These are phyloP conservation scores for Hypoxylon sp. DNA, from an alignment of 2,329 filamentous ascomycete species.

Conservation along the genomic window DNA sequence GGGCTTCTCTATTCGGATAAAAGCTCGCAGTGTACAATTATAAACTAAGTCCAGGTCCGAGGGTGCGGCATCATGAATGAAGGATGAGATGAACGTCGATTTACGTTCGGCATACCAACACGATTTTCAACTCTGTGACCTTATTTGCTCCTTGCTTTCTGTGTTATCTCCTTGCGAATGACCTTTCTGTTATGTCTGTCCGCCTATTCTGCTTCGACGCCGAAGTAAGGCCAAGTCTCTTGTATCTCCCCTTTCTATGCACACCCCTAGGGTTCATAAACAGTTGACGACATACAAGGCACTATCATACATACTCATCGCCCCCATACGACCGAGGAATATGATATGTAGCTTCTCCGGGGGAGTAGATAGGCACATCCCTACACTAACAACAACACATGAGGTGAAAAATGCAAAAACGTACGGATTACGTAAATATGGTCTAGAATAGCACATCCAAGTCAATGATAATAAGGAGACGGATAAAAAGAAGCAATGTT, in stretches of 20 bases:
- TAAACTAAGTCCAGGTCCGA: slow-evolving; percentile 21
- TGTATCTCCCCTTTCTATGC: neutral
- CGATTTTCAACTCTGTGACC: slow-evolving; percentile 19
- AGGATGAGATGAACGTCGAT: slow-evolving; percentile 26
- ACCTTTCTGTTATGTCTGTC: neutral
- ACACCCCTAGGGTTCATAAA: neutral
- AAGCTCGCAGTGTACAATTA: slow-evolving; percentile 31
- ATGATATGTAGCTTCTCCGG: neutral
- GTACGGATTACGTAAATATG: neutral
- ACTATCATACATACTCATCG: neutral
- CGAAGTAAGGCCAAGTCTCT: neutral
- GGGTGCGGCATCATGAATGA: slow-evolving; percentile 22
- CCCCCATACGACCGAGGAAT: neutral
- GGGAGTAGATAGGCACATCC: neutral
- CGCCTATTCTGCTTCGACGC: neutral
- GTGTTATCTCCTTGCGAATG: neutral
- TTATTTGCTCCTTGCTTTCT: neutral
- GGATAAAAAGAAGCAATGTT: neutral
- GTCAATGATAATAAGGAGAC: neutral
- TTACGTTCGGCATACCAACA: slow-evolving; percentile 22
- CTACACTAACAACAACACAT: neutral
- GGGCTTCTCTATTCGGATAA: slow-evolving; percentile 10
- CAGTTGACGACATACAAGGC: neutral
- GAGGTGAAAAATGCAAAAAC: neutral
- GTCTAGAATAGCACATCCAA: neutral